Base-by-base conservation (phyloP, 2,329 filamentous ascomycete genomes). In the Phaeosphaeria sp. region DNA sequence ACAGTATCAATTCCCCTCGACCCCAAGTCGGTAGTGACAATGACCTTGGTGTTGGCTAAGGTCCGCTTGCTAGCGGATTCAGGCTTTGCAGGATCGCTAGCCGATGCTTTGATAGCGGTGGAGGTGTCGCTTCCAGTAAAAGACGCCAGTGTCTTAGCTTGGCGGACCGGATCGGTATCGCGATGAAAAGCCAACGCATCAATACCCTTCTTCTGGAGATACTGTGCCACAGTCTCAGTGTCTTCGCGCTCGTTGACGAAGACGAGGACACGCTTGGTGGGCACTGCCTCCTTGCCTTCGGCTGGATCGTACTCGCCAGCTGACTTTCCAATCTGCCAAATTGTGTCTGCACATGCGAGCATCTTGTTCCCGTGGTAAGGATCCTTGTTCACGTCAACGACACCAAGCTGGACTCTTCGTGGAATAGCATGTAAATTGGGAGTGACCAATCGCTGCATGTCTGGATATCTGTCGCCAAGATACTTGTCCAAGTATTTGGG, bases 211-310 rank as follows among this genome's bases (percentile, higher is more conserved):
- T 86, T 86, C 13, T 82, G 81, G 0, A 99, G 87, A 74, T 91
- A 99, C 1, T 88, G 80, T 13, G 93, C 89, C 0, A 99, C 84
- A 71, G 93, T 87, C 56, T 90, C 85, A 0, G 94, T 92, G 72
- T 91, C 92, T 72, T 97, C 93, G 36, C 95, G 90, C 82, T 98
- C 93, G 77, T 98, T 98, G 75, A 98, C 94, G 71, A 98, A 98
- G 2, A 98, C 93, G 56, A 98, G 87, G 69, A 99, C 90, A 61
- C 92, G 90, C 75, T 95, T 95, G 22, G 91, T 84, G 57, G 90
- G 88, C 4, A 89, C 79, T 49, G 83, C 81, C 42, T 81, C 85
- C 52, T 85, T 83, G 25, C 81, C 78, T 62, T 75, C 69, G 3
- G 55, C 63, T 3, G 73, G 72, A 51, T 79, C 77, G 43, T 73